Base-by-base conservation (phyloP, 1,139 yeast genomes). In the Pichia sp. region DNA sequence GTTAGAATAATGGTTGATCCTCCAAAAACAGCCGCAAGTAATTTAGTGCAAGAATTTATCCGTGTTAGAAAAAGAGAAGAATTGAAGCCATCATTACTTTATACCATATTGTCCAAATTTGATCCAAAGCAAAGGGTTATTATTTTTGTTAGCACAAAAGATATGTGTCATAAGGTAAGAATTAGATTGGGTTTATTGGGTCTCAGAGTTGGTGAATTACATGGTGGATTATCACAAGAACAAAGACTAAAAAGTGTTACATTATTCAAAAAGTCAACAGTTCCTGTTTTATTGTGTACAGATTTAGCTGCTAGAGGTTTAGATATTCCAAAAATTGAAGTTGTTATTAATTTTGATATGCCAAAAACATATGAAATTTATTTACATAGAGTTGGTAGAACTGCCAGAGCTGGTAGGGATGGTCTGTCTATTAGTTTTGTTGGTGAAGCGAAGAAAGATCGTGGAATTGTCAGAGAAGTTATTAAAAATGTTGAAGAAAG, bases 301-400 rank as follows among this genome's bases (percentile, higher is more conserved):
- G 99, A 94, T 75, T 78, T 92, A 66, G 98, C 98, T 0, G 92
- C 98, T 32, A 87, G 99, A 79, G 99, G 99, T 76, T 78, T 92
- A 65, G 99, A 92, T 85, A 92, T 92, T 64, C 97, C 97, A 54
- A 90, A 90, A 70, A 89, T 92, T 66, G 97, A 89, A 66, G 82
- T 85, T 52, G 98, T 92, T 47, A 77, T 92, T 62, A 92, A 92
- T 68, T 94, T 76, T 66, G 98, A 94, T 64, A 88, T 94, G 95
- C 98, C 98, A 46, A 87, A 88, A 65, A 74, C 86, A 29, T 83
- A 86, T 62, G 98, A 92, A 58, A 78, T 89, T 39, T 94, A 92
- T 66, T 73, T 92, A 64, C 98, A 92, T 70, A 84, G 99, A 74
- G 97, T 94, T 54, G 98, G 98, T 70, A 86, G 99, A 76, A 92